phyloP scores from a whole-genome alignment of 2,329 filamentous ascomycete species.

The Cercospora berteroae region DNA sequence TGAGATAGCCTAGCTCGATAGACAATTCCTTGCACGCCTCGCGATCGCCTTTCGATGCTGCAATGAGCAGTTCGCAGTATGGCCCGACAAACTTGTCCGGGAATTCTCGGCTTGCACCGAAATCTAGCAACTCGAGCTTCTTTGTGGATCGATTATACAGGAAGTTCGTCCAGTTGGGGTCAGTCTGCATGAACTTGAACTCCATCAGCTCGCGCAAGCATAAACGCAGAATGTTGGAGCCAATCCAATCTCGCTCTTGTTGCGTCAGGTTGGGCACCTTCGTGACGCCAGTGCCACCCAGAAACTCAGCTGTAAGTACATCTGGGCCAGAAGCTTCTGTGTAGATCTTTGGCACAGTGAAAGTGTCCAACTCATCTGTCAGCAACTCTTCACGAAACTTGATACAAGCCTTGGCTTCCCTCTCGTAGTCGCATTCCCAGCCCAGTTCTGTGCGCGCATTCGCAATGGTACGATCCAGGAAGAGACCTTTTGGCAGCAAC shows the following conservation, averaged over 20 bases:
- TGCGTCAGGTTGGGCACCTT: slow-evolving; percentile 71
- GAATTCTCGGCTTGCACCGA: slow-evolving; percentile 86
- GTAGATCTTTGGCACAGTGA: slow-evolving; percentile 76
- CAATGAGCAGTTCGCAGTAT: slow-evolving; percentile 77
- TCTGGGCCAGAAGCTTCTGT: slow-evolving; percentile 77
- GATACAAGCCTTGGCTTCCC: slow-evolving; percentile 77
- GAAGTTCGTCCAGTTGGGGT: slow-evolving; percentile 99
- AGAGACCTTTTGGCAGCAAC: slow-evolving; percentile 85
- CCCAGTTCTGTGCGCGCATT: slow-evolving; percentile 88
- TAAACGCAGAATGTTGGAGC: slow-evolving; percentile 85
- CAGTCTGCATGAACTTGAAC: slow-evolving; percentile 98
- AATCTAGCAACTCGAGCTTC: slow-evolving; percentile 88
- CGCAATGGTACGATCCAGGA: slow-evolving; percentile 94
- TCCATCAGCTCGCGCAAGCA: slow-evolving; percentile 91
- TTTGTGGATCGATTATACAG: slow-evolving; percentile 70
- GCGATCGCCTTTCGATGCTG: slow-evolving; percentile 61
- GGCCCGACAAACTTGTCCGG: slow-evolving; percentile 73
- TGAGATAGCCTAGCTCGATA: slow-evolving; percentile 70
- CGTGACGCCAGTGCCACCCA: slow-evolving; percentile 83
- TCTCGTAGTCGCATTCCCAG: slow-evolving; percentile 95
- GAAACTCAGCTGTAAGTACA: slow-evolving; percentile 89
- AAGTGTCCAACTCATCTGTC: slow-evolving; percentile 68
- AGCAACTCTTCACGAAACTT: slow-evolving; percentile 72
- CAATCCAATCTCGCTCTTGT: slow-evolving; percentile 89
- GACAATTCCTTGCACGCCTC: slow-evolving; percentile 32